Evolutionary conservation across 257 asterid genomes (phyloP).

Genomic region (Solanum piurae): DNA sequence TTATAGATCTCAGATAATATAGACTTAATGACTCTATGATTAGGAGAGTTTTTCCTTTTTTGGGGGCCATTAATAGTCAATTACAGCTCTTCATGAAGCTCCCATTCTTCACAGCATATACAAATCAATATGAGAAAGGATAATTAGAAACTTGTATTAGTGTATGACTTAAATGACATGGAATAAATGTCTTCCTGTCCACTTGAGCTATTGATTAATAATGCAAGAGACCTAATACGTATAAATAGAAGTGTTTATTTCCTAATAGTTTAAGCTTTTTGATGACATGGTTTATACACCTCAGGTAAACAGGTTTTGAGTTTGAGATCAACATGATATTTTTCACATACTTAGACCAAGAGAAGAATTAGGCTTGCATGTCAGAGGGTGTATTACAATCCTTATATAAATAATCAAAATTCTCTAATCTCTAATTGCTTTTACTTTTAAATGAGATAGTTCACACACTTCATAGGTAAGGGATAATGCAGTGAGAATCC

Average conservation of each 20-base stretch:
- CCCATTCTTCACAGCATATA: not conserved
- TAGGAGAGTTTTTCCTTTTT: not conserved
- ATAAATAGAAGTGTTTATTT: not conserved
- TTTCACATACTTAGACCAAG: not conserved
- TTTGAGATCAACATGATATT: not conserved
- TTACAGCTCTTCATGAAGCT: not conserved
- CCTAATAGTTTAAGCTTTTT: not conserved
- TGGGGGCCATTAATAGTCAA: not conserved
- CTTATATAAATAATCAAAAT: not conserved
- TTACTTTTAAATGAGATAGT: not conserved
- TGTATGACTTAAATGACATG: not conserved
- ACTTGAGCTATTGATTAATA: not conserved
- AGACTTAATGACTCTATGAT: not conserved
- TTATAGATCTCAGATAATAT: not conserved
- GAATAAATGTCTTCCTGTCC: not conserved
- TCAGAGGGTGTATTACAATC: not conserved
- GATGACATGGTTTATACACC: not conserved
- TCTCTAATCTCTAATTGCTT: not conserved
- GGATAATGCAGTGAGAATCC: not conserved
- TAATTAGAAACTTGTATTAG: not conserved
- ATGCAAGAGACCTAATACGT: not conserved
- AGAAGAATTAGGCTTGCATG: not conserved
- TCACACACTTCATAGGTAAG: not conserved
- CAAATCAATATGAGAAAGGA: not conserved
- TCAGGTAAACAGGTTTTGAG: not conserved